These are phyloP conservation scores for Haplosporangium sp. DNA, from an alignment of 371 early-diverging fungal genomes.

Conservation along the genomic window DNA sequence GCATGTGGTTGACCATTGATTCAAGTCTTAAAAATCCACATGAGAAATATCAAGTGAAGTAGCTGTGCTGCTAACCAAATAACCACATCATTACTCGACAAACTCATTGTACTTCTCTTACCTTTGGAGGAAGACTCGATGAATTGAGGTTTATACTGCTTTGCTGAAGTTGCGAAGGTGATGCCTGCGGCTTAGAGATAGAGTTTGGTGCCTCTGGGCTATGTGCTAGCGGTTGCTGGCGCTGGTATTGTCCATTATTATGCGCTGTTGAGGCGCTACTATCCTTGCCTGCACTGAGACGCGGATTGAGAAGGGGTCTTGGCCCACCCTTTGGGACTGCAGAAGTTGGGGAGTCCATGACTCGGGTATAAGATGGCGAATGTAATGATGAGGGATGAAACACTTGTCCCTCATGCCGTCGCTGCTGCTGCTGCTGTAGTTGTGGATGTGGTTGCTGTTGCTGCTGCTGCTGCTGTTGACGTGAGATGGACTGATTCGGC, in stretches of 20 bases:
- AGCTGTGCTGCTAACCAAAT: neutral
- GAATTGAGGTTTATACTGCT: neutral
- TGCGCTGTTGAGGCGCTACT: neutral
- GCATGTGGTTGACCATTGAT: neutral
- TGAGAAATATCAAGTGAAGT: neutral
- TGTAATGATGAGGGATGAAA: neutral
- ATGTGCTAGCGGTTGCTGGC: slow-evolving; percentile 4
- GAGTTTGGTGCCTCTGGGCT: slow-evolving; percentile 9
- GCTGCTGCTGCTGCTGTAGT: neutral
- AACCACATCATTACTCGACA: no score
- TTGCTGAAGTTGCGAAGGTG: slow-evolving; percentile 8
- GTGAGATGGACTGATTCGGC: slow-evolving; percentile 5
- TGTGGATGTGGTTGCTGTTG: neutral
- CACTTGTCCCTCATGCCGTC: slow-evolving; percentile 10
- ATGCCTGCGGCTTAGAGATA: slow-evolving; percentile 9
- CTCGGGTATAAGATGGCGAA: slow-evolving; percentile 39
- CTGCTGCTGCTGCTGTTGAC: slow-evolving; percentile 13
- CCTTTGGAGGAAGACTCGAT: slow-evolving; percentile 14
- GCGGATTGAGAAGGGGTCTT: neutral
- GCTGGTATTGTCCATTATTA: neutral
- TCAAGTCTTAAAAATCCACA: slow-evolving; percentile 3
- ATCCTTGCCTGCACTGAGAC: slow-evolving; percentile 2
- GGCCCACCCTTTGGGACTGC: neutral
- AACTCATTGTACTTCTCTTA: slow-evolving; percentile 1
- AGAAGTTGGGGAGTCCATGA: slow-evolving; percentile 16